Percentiles rank a stretch among this genome's conserved stretches.
Conservation (phyloP, 768 basidiomycete species). For the Strobilomyces confusus region DNA sequence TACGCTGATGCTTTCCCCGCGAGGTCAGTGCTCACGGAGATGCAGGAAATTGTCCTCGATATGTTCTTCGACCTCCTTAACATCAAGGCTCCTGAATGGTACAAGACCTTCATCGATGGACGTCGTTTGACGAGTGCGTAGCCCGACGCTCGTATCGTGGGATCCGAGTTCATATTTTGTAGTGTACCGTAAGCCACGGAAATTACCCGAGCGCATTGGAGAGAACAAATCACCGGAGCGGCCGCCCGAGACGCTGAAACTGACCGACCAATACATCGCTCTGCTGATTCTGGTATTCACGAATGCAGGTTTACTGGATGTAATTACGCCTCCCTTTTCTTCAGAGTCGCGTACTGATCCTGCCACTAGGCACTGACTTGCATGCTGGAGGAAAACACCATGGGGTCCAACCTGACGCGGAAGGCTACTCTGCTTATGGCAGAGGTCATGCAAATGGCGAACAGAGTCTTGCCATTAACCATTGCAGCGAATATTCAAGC, state of each 20-base stretch:
- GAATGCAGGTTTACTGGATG: conserved; percentile 86
- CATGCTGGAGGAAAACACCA: conserved; percentile 79
- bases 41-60: conserved; percentile 86
- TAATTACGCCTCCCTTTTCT: conserved; percentile 33
- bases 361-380: conserved; percentile 66
- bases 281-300: conserved; percentile 80
- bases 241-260: conserved; percentile 55
- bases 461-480: conserved; percentile 76
- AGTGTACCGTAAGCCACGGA: conserved; percentile 66
- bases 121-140: conserved; percentile 78
- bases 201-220: conserved; percentile 25
- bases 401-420: conserved; percentile 68
- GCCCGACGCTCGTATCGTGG: background rate
- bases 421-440: conserved; percentile 92
- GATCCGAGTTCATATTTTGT: background rate
- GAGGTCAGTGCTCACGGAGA: conserved; percentile 10
- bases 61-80: conserved; percentile 93
- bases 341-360: conserved; percentile 2
- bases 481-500: conserved; percentile 85
- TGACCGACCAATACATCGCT: conserved; percentile 92
- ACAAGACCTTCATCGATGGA: conserved; percentile 87
- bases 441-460: conserved; percentile 85
- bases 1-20: conserved; percentile 27
- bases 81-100: conserved; percentile 91
- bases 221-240: conserved; percentile 46